Evolutionary conservation across 2,329 filamentous ascomycete genomes (phyloP).

Genomic region (Aspergillus luchuensis): DNA sequence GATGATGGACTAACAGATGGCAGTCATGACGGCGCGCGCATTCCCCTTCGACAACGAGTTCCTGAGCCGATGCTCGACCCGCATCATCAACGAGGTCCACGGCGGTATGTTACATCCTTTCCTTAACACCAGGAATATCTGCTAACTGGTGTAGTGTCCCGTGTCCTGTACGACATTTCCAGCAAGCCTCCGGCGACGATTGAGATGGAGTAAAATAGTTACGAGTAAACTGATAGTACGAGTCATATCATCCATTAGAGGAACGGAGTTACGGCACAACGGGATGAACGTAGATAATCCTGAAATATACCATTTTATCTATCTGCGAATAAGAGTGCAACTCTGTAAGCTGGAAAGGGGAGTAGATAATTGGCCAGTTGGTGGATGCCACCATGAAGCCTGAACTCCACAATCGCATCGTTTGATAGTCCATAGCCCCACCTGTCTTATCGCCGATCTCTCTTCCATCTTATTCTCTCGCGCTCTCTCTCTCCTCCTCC

Average conservation of each 20-base stretch:
- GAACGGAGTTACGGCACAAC: slow-evolving; percentile 8
- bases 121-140: background rate
- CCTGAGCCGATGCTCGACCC: slow-evolving; percentile 63
- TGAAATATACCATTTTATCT: too few relatives aligned
- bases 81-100: slow-evolving; percentile 75
- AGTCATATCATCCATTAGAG: slow-evolving; percentile 7
- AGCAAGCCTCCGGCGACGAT: slow-evolving; percentile 72
- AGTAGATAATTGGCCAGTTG: background rate
- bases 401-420: too few relatives aligned
- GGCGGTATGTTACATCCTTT: slow-evolving; percentile 42
- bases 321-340: too few relatives aligned
- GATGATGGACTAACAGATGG: background rate
- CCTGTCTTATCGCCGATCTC: slow-evolving; percentile 1
- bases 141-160: slow-evolving; percentile 18
- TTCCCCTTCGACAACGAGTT: slow-evolving; percentile 68
- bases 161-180: slow-evolving; percentile 49
- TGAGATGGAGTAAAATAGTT: slow-evolving; percentile 65
- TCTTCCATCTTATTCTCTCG: background rate
- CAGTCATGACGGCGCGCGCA: slow-evolving; percentile 71
- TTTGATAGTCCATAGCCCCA: background rate
- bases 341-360: too few relatives aligned
- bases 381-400: background rate
- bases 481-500: background rate
- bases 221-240: background rate
- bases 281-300: background rate